Percentiles rank a stretch among this genome's conserved stretches.
These are phyloP conservation scores for Phialemonium atrogriseum DNA, from an alignment of 2,329 filamentous ascomycete species.

Conservation along the genomic window DNA sequence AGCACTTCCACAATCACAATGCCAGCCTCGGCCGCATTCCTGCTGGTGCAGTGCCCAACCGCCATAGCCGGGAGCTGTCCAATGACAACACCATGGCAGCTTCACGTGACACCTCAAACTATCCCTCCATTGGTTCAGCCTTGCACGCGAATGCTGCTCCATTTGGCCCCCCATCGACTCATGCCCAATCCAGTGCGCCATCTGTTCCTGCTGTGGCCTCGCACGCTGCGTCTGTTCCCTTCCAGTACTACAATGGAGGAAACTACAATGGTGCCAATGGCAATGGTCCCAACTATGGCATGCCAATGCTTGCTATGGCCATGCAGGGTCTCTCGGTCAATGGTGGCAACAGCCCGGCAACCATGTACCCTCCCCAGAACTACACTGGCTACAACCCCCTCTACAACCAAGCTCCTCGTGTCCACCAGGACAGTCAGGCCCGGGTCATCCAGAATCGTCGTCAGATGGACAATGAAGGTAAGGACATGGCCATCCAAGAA, in stretches of 20 bases:
- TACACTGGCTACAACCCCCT: conserved; percentile 48
- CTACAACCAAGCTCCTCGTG: conserved; percentile 24
- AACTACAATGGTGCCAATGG: conserved; percentile 23
- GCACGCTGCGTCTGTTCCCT: conserved; percentile 16
- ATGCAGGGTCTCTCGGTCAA: conserved; percentile 59
- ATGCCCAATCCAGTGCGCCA: conserved; percentile 19
- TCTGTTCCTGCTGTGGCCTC: conserved; percentile 18
- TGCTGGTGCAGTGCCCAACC: conserved; percentile 52
- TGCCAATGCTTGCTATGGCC: conserved; percentile 57
- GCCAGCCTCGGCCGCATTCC: conserved; percentile 75
- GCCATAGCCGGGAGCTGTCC: conserved; percentile 67
- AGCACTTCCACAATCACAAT: conserved; percentile 69
- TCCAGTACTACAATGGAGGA: conserved; percentile 18
- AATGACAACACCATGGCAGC: conserved; percentile 32
- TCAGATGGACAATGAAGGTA: conserved; percentile 64
- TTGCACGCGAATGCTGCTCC: conserved; percentile 73
- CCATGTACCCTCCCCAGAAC: conserved; percentile 47
- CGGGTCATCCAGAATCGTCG: conserved; percentile 70
- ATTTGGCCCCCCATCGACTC: conserved; percentile 59
- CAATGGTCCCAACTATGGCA: conserved; percentile 26
- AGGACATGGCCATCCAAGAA: conserved; percentile 14
- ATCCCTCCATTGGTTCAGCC: conserved; percentile 58
- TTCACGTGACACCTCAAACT: conserved; percentile 38
- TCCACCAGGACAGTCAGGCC: conserved; percentile 64
- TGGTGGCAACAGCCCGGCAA: conserved; percentile 21